phyloP scores from a whole-genome alignment of 2,329 filamentous ascomycete species.

The Aspergillus sp. region DNA sequence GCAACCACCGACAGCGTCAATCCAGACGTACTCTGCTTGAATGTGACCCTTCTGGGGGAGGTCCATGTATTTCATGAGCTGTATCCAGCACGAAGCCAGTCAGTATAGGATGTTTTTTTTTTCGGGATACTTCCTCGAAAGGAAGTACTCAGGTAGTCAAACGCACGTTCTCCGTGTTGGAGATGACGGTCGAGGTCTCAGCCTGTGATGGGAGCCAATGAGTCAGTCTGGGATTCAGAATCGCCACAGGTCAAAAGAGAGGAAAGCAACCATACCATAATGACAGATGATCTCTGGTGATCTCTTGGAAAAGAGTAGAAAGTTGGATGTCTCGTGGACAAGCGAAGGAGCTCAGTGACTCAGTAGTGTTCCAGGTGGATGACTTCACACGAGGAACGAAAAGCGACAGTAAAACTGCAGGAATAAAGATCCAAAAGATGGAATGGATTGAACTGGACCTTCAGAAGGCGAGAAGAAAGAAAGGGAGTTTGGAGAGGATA shows the following conservation, averaged over 20 bases:
- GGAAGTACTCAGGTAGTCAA: constrained; percentile 14
- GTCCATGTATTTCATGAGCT: constrained; percentile 88
- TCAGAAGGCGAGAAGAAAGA: constrained; percentile 1
- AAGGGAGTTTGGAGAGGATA: constrained; percentile 3
- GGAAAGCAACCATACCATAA: constrained; percentile 17
- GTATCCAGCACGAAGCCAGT: constrained; percentile 29
- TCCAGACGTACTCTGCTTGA: constrained; percentile 97
- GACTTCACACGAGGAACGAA: background rate
- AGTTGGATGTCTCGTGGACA: background rate
- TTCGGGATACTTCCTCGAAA: background rate
- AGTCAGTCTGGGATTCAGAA: constrained; percentile 9
- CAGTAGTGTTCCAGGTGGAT: background rate
- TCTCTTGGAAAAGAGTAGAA: background rate
- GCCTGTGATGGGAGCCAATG: constrained; percentile 28
- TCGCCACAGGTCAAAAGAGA: background rate
- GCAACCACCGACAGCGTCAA: constrained; percentile 73
- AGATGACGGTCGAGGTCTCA: constrained; percentile 38
- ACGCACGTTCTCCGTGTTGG: constrained; percentile 43
- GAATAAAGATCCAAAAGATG: background rate
- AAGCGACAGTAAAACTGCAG: background rate
- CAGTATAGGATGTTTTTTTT: constrained; percentile 27
- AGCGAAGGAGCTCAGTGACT: background rate
- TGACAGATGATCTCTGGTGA: constrained; percentile 15
- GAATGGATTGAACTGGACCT: background rate
- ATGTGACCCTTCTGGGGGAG: constrained; percentile 83